Evolutionary conservation across 2,329 filamentous ascomycete genomes (phyloP).

Genomic region (Talaromyces islandicus): DNA sequence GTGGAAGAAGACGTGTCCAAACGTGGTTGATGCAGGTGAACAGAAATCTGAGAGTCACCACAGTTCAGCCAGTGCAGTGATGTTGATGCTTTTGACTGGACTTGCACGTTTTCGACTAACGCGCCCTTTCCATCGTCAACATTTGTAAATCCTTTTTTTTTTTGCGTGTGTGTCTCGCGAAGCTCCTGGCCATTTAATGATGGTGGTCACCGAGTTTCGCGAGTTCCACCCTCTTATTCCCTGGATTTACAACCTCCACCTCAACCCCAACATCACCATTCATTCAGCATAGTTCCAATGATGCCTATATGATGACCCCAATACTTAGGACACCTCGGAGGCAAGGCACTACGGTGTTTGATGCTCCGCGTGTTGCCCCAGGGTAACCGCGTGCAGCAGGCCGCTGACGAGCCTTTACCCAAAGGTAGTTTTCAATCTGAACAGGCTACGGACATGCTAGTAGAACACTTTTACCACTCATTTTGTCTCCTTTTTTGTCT

Average conservation of each 20-base stretch:
- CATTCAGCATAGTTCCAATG: constrained; percentile 10
- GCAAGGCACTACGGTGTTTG: constrained; percentile 11
- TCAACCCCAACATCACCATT: background rate
- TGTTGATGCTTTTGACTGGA: background rate
- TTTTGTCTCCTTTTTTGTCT: background rate
- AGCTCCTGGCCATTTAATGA: constrained; percentile 7
- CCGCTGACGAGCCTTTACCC: constrained; percentile 30
- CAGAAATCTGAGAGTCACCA: constrained; percentile 42
- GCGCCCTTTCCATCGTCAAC: background rate
- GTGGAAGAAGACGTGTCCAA: constrained; percentile 33
- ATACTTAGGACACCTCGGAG: constrained; percentile 23
- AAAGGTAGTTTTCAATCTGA: constrained; percentile 43
- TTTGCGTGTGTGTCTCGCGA: background rate
- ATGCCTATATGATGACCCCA: constrained; percentile 23
- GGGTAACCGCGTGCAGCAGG: constrained; percentile 27
- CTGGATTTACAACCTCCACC: background rate
- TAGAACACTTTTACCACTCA: background rate
- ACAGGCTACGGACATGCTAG: constrained; percentile 12
- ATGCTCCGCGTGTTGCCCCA: constrained; percentile 26
- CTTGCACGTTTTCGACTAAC: background rate
- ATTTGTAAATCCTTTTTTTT: background rate
- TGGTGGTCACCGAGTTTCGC: background rate
- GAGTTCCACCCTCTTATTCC: background rate
- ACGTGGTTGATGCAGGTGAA: constrained; percentile 40
- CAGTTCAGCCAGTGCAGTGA: constrained; percentile 4